These are phyloP conservation scores for Immersiporthe knoxdaviesiana DNA, from an alignment of 2,329 filamentous ascomycete genomes.

Conservation along the genomic window DNA sequence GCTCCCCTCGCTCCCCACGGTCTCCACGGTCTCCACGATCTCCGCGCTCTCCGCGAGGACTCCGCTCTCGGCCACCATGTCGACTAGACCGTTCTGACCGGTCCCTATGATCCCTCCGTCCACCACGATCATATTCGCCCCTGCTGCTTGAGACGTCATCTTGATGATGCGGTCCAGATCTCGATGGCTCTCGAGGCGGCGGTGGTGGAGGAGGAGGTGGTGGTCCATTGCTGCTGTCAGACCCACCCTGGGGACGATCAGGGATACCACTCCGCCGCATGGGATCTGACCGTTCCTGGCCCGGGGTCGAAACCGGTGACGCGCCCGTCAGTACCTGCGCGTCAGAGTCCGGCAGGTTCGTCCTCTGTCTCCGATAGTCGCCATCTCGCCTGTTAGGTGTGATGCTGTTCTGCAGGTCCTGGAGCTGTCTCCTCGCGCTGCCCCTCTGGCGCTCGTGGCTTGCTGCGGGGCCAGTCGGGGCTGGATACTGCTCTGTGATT, in stretches of 20 bases:
- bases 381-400: conserved; percentile 39
- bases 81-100: conserved; percentile 47
- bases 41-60: conserved; percentile 50
- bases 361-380: conserved; percentile 33
- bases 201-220: background rate
- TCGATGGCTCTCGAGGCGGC: conserved; percentile 34
- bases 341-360: conserved; percentile 56
- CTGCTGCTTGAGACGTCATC: conserved; percentile 43
- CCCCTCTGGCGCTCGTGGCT: conserved; percentile 42
- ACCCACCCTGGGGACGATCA: conserved; percentile 32
- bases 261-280: conserved; percentile 42
- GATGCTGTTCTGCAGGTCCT: conserved; percentile 51
- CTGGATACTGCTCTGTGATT: conserved; percentile 32
- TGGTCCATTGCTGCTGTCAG: conserved; percentile 36
- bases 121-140: conserved; percentile 47
- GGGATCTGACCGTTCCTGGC: conserved; percentile 53
- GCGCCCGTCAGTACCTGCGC: conserved; percentile 60
- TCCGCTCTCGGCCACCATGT: conserved; percentile 56
- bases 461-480: conserved; percentile 41
- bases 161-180: conserved; percentile 39
- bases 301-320: conserved; percentile 53
- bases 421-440: conserved; percentile 56
- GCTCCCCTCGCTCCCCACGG: no score
- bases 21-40: no score
- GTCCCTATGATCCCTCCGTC: conserved; percentile 47